Evolutionary conservation across 1,284 basidiomycete species (phyloP).

Genomic region (Sanghuangporus baumii): DNA sequence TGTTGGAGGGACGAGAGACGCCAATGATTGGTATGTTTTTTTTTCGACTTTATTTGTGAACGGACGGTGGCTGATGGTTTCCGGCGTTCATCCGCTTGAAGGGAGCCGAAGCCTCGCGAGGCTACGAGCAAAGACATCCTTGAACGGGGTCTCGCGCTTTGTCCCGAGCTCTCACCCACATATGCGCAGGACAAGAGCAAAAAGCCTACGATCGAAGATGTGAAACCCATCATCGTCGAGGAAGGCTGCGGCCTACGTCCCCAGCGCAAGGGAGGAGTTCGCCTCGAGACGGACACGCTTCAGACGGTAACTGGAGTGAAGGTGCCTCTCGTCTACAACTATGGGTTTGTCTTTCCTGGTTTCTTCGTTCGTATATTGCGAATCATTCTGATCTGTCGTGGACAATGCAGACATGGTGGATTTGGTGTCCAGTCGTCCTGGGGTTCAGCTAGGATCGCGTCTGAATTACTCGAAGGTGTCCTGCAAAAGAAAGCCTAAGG

Average conservation of each 20-base stretch:
- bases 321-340: constrained; percentile 40
- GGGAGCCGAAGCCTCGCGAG: constrained; percentile 51
- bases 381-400: constrained; percentile 4
- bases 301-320: constrained; percentile 20
- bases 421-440: constrained; percentile 42
- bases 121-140: constrained; percentile 61
- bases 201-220: constrained; percentile 48
- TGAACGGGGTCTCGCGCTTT: constrained; percentile 46
- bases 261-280: constrained; percentile 40
- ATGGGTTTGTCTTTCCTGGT: constrained; percentile 32
- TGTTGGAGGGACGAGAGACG: constrained; percentile 57
- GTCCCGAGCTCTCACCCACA: constrained; percentile 59
- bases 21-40: constrained; percentile 54
- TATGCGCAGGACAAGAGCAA: constrained; percentile 33
- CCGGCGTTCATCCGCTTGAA: constrained; percentile 19
- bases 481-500: constrained; percentile 16
- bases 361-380: constrained; percentile 21
- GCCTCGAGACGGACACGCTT: constrained; percentile 34
- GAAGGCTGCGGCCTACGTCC: constrained; percentile 56
- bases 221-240: constrained; percentile 57
- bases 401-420: constrained; percentile 34
- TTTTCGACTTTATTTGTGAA: background rate
- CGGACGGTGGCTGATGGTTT: no score
- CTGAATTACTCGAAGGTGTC: constrained; percentile 48
- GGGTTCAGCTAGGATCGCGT: constrained; percentile 40